Conservation (phyloP, 345 rosid genomes). For the Corymbia maculata region DNA sequence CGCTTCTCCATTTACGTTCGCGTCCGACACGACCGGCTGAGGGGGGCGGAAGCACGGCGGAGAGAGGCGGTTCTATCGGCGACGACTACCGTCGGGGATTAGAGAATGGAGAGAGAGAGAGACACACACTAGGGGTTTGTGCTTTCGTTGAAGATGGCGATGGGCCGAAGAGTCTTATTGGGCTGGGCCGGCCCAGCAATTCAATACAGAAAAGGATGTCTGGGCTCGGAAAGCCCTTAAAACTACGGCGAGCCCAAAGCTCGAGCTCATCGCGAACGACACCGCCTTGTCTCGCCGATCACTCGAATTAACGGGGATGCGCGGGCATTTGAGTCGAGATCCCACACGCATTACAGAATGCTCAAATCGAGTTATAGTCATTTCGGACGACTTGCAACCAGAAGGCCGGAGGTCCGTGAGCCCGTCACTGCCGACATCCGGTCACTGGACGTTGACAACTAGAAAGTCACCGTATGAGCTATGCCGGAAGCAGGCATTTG, state of each 20-base stretch:
- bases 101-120: fast-evolving
- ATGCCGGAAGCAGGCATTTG: neutral
- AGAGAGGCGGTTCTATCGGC: neutral
- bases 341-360: neutral
- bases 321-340: neutral
- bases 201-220: fast-evolving
- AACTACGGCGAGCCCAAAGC: neutral
- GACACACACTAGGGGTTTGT: neutral
- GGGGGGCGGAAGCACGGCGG: neutral
- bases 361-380: neutral
- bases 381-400: neutral
- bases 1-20: neutral
- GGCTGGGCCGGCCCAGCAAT: neutral
- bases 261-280: neutral
- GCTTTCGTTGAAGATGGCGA: neutral
- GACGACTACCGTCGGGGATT: neutral
- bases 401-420: neutral
- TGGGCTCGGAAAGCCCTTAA: neutral
- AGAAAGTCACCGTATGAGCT: neutral
- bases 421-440: too few species aligned
- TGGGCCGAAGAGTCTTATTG: neutral
- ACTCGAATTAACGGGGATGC: neutral
- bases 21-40: neutral
- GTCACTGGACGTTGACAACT: too few species aligned
- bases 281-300: neutral